Percentiles rank a stretch among this genome's conserved stretches.
These are phyloP conservation scores for Ormosia semicastrata DNA, from an alignment of 306 rosid species.

Conservation along the genomic window DNA sequence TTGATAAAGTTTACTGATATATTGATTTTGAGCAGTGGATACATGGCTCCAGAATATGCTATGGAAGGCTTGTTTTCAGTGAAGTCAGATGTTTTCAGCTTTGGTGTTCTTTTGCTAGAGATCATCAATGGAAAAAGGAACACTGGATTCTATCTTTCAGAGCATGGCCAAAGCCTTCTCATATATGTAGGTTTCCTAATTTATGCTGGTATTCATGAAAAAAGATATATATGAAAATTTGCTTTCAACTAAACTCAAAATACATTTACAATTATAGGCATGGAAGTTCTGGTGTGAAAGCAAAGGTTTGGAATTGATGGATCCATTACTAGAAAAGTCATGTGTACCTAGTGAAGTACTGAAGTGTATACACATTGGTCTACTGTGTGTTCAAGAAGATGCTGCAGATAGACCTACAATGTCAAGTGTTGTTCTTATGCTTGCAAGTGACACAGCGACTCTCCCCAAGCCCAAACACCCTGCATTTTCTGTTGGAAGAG, in stretches of 20 bases:
- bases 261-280: constrained; percentile 32
- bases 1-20: not conserved
- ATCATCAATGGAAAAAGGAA: constrained; percentile 45
- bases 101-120: constrained; percentile 49
- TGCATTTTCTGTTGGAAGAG: constrained; percentile 39
- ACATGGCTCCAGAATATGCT: constrained; percentile 62
- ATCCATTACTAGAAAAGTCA: constrained; percentile 37
- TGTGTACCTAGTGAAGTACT: constrained; percentile 24
- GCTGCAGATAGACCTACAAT: constrained; percentile 54
- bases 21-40: constrained; percentile 40
- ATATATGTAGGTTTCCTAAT: constrained; percentile 32
- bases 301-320: constrained; percentile 42
- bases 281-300: constrained; percentile 54
- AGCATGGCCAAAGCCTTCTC: constrained; percentile 38
- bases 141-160: constrained; percentile 32
- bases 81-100: constrained; percentile 50
- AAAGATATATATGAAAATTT: not conserved
- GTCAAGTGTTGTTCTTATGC: constrained; percentile 45
- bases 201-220: not conserved
- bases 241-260: not conserved
- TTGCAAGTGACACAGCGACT: constrained; percentile 32
- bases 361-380: constrained; percentile 44
- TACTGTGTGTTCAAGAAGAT: constrained; percentile 58
- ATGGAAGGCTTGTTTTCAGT: constrained; percentile 47
- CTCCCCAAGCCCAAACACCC: constrained; percentile 52